A percentile compares a stretch with the other conserved stretches of the same genome.
Evolutionary conservation across 176 grass and related monocot species (phyloP).

Genomic region (Areca catechu): DNA sequence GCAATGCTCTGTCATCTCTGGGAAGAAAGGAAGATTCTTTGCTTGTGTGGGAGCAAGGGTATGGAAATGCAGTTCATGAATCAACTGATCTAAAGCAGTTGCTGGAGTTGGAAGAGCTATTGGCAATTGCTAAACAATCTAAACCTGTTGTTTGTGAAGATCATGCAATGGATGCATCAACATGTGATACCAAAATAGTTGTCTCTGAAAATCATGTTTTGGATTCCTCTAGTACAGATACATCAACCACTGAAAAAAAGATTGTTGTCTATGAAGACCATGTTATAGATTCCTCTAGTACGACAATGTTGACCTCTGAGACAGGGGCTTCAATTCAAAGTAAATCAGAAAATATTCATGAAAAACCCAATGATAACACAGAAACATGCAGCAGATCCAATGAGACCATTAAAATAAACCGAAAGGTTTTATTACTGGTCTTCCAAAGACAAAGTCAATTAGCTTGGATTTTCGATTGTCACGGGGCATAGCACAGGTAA

Average conservation of each 20-base stretch:
- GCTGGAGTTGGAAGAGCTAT: conserved; percentile 79
- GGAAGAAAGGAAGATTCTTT: conserved; percentile 81
- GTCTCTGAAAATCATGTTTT: conserved; percentile 67
- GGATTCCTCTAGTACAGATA: conserved; percentile 20
- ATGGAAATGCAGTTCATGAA: conserved; percentile 59
- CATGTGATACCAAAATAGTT: conserved; percentile 88
- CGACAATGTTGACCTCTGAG: conserved; percentile 25
- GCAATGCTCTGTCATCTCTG: conserved; percentile 64
- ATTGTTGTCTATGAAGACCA: conserved; percentile 72
- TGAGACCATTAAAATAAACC: conserved; percentile 40
- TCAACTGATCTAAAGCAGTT: conserved; percentile 82
- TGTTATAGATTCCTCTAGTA: conserved; percentile 17
- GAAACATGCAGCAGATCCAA: conserved; percentile 15
- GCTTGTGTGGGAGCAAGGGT: conserved; percentile 72
- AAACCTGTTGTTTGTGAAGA: conserved; percentile 29
- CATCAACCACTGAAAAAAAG: conserved; percentile 47
- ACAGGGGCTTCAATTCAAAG: conserved; percentile 9
- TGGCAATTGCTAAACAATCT: conserved; percentile 47
- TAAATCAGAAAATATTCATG: conserved; percentile 12
- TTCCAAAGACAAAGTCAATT: conserved; percentile 79
- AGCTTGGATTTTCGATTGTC: conserved; percentile 97
- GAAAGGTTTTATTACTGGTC: conserved; percentile 64
- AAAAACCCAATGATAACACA: no score
- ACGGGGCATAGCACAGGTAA: conserved; percentile 90
- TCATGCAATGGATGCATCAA: conserved; percentile 30